Percentiles rank a stretch among this genome's conserved stretches.
Conservation (phyloP, 129 eudicot genomes). For the Dittrichia graveolens region DNA sequence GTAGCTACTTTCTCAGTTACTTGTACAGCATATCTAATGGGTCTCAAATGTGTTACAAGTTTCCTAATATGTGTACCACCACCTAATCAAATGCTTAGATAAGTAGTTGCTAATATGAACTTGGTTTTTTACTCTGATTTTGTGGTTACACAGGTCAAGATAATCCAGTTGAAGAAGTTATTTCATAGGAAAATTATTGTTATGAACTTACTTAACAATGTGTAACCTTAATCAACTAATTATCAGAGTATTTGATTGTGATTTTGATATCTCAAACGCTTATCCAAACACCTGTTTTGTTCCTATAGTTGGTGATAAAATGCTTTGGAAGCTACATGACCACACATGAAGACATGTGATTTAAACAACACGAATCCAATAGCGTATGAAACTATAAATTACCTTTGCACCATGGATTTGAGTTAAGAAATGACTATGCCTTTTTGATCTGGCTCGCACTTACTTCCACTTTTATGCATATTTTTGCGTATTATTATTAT, state of each 20-base stretch:
- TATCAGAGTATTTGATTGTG: not conserved
- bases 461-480: not conserved
- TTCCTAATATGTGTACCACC: not conserved
- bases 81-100: not conserved
- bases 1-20: constrained; percentile 27
- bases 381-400: not conserved
- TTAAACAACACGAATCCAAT: not conserved
- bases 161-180: not conserved
- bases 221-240: not conserved
- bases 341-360: not conserved
- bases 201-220: not conserved
- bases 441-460: constrained; percentile 8
- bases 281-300: not conserved
- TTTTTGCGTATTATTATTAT: not conserved
- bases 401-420: not conserved
- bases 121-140: not conserved
- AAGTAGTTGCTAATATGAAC: not conserved
- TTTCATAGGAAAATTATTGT: not conserved
- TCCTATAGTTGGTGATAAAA: not conserved
- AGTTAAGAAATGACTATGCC: not conserved
- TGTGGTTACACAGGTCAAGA: not conserved
- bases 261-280: not conserved
- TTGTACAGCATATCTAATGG: not conserved
- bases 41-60: not conserved
- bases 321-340: not conserved